Conservation (phyloP, 768 basidiomycete genomes). For the Lanmaoa rubissima region DNA sequence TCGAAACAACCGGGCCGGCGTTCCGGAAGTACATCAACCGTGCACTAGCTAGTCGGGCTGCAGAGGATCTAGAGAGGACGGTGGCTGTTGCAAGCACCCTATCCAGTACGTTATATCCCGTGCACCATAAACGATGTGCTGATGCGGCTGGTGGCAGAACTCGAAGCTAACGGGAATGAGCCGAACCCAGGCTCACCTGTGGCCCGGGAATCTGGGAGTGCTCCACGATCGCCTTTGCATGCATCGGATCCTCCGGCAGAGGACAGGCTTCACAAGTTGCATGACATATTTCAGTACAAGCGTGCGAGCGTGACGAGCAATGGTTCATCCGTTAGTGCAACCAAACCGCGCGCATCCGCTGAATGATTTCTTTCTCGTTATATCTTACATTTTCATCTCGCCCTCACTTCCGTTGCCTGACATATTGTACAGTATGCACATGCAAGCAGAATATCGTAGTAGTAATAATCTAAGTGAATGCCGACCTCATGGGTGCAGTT, state of each 20-base stretch:
- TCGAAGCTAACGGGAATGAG: slow-evolving; percentile 55
- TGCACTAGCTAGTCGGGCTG: slow-evolving; percentile 83
- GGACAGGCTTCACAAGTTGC: slow-evolving; percentile 70
- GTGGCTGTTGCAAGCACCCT: slow-evolving; percentile 82
- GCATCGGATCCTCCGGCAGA: slow-evolving; percentile 42
- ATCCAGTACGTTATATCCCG: slow-evolving; percentile 54
- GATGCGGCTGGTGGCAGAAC: slow-evolving; percentile 39
- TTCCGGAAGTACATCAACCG: slow-evolving; percentile 91
- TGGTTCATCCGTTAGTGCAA: slow-evolving; percentile 34
- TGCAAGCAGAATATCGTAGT: slow-evolving; percentile 23
- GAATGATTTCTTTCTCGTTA: slow-evolving; percentile 19
- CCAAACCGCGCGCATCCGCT: slow-evolving; percentile 13
- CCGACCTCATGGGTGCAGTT: neutral
- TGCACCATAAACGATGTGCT: neutral
- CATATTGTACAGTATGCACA: slow-evolving; percentile 32
- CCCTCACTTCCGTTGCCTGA: slow-evolving; percentile 17
- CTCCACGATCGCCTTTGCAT: slow-evolving; percentile 36
- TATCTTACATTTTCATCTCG: slow-evolving; percentile 20
- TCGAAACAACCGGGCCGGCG: slow-evolving; percentile 84
- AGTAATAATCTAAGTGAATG: slow-evolving; percentile 13
- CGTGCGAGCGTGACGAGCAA: slow-evolving; percentile 61
- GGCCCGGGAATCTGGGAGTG: slow-evolving; percentile 27
- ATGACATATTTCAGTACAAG: slow-evolving; percentile 78
- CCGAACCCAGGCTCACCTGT: slow-evolving; percentile 35
- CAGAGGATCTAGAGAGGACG: slow-evolving; percentile 79